Evolutionary conservation across 2,329 filamentous ascomycete species (phyloP), one percentile per base, ranked within the genome.

Genomic region (Stenocarpella maydis): DNA sequence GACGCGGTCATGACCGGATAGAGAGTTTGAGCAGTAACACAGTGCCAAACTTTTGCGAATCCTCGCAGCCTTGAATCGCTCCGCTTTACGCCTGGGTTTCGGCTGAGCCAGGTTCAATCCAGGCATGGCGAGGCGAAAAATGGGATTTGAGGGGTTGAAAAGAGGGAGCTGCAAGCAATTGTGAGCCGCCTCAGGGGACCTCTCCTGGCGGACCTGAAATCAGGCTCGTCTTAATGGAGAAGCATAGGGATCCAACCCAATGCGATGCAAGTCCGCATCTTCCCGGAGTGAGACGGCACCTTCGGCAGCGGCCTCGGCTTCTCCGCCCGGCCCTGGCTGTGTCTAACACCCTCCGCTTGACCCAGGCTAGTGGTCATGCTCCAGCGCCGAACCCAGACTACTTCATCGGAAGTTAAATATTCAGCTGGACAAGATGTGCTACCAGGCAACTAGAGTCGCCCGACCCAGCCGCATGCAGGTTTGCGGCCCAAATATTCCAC

Each of bases 1-100:
- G 77, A 79, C 28, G 75, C 78, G 2, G 79, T 81, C 3, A 71
- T 71, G 69, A 53, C 45, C 17, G 67, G 64, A 54, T 54, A 49
- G 24, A n/a, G 10, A 15, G n/a, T 2, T 12, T 19, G 6, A 9
- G 12, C 28, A 7, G 58, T n/a, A 24, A 34, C 43, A 31, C 26
- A 14, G 21, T 34, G 4, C 17, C 39, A 43, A 19, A 45, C 31
- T 3, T 45, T 47, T 10, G 9, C 58, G 19, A 47, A 2, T n/a
- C 17, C n/a, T 31, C n/a, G 8, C 28, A 26, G n/a, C 4, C 58
- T 49, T 19, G n/a, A 12, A 12, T 14, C 26, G 15, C 14, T n/a
- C 14, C 26, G 12, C 14, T 7, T 49, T 31, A 24, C 12, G 26
- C 24, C 28, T 34, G 24, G 58, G n/a, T n/a, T 24, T 19, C n/a